These are phyloP conservation scores for Phaeosphaeriaceae sp. DNA, from an alignment of 2,329 filamentous ascomycete species.

Conservation along the genomic window DNA sequence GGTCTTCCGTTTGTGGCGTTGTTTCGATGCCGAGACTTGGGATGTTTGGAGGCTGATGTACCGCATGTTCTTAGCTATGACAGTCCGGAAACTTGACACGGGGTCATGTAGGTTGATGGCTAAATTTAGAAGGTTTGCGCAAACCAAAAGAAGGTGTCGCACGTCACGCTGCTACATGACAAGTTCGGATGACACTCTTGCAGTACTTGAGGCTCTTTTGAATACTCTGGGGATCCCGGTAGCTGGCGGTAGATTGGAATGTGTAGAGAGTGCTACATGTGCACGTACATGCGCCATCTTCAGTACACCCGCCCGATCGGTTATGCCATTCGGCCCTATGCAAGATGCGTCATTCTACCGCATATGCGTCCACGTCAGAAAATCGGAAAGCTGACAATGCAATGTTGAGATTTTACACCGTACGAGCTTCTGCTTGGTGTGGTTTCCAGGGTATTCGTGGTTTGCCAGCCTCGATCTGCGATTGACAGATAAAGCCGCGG, in stretches of 20 bases:
- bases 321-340: neutral
- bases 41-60: constrained; percentile 31
- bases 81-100: too few species aligned
- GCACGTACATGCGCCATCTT: too few species aligned
- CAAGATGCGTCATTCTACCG: neutral
- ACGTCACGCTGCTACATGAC: too few species aligned
- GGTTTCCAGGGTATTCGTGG: neutral
- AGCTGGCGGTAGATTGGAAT: neutral
- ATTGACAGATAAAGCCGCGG: neutral
- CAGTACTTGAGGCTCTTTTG: too few species aligned
- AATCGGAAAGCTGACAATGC: neutral
- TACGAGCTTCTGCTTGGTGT: neutral
- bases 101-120: too few species aligned
- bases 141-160: neutral
- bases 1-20: constrained; percentile 8
- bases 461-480: neutral
- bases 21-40: constrained; percentile 36
- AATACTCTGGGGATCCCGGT: too few species aligned
- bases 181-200: too few species aligned
- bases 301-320: neutral
- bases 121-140: neutral
- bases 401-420: neutral
- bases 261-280: neutral
- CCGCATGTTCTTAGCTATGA: too few species aligned
- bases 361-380: neutral